Evolutionary conservation across 768 basidiomycete species (phyloP), one percentile per base, ranked within the genome.

Genomic region (Wakefieldia striispora): DNA sequence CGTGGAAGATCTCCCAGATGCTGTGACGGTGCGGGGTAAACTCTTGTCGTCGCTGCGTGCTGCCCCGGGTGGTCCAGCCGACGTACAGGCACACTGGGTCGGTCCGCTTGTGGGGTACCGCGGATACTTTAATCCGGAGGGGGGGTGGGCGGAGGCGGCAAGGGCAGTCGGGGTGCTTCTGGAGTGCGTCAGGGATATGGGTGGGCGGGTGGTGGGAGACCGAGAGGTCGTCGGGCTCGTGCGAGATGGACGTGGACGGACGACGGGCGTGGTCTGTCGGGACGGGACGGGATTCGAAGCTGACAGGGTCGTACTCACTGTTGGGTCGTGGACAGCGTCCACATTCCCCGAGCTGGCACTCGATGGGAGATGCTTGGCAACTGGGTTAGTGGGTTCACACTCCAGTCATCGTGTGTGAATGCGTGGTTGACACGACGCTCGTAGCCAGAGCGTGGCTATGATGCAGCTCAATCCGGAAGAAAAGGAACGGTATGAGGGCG

Each of bases 271-370:
- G 5, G 66, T 67, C 26, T 83, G 88, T 53, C 65, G 65, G 19
- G 81, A 84, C 61, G 89, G 86, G 8, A 71, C 72, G 3, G 54
- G 63, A 11, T 77, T 82, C 55, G 57, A 69, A 14, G 87, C 84
- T 1, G 78, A 84, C 45, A 56, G 82, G 40, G 77, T 91, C 8
- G 72, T 95, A 24, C 65, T 94, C 29, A 82, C 90, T 8, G 72
- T 83, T 13, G 92, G 93, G 20, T 79, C 86, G 6, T 97, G 95
- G 95, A 93, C 92, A 1, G 81, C 89, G 9, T 84, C 85, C 2
- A 65, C 84, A 1, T 91, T 95, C 62, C 82, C 84, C 8, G 77
- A 78, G 34, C 66, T 84, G 9, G 66, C 71, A 12, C 60, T 88
- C 34, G 70, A 75, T 14, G 62, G 70, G 3, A 71, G 67, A 20